Evolutionary conservation across 805 yeast genomes (phyloP).

Genomic region (Wickerhamiella vanderwaltii): DNA sequence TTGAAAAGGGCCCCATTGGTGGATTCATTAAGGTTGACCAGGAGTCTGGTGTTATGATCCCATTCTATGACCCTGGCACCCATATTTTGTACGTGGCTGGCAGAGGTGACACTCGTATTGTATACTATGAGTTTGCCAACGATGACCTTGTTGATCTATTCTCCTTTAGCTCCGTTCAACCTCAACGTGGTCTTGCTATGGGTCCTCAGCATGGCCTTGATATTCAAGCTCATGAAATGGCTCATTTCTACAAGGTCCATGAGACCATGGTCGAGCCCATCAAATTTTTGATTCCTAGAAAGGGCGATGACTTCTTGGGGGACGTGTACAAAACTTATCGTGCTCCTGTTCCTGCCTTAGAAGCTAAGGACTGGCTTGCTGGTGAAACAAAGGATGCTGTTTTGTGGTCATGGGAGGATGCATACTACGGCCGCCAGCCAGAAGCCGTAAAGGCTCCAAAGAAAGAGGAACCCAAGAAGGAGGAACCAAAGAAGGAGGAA

Average conservation of each 20-base stretch:
- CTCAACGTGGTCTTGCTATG: slow-evolving; percentile 92
- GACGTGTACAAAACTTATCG: slow-evolving; percentile 92
- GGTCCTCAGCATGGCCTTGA: slow-evolving; percentile 76
- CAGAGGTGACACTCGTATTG: slow-evolving; percentile 95
- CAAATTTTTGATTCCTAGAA: slow-evolving; percentile 87
- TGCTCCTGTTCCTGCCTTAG: slow-evolving; percentile 61
- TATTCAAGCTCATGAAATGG: slow-evolving; percentile 71
- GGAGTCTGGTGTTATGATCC: slow-evolving; percentile 88
- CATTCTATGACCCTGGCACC: slow-evolving; percentile 73
- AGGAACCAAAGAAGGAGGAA: background rate
- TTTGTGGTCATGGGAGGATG: slow-evolving; percentile 57
- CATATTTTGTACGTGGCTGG: slow-evolving; percentile 82
- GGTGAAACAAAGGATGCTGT: slow-evolving; percentile 78
- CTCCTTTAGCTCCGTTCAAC: slow-evolving; percentile 79
- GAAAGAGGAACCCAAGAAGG: slow-evolving; percentile 15
- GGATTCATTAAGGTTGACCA: slow-evolving; percentile 81
- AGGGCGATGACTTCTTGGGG: slow-evolving; percentile 81
- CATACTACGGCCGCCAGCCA: slow-evolving; percentile 56
- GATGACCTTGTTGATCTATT: slow-evolving; percentile 74
- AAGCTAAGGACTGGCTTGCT: slow-evolving; percentile 64
- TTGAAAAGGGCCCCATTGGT: slow-evolving; percentile 74
- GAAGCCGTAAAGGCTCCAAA: slow-evolving; percentile 16
- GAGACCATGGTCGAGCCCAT: slow-evolving; percentile 81
- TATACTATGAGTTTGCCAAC: slow-evolving; percentile 80
- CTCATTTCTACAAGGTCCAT: slow-evolving; percentile 69